phyloP scores from a whole-genome alignment of 331 rosid species.

The Telfairia occidentalis region DNA sequence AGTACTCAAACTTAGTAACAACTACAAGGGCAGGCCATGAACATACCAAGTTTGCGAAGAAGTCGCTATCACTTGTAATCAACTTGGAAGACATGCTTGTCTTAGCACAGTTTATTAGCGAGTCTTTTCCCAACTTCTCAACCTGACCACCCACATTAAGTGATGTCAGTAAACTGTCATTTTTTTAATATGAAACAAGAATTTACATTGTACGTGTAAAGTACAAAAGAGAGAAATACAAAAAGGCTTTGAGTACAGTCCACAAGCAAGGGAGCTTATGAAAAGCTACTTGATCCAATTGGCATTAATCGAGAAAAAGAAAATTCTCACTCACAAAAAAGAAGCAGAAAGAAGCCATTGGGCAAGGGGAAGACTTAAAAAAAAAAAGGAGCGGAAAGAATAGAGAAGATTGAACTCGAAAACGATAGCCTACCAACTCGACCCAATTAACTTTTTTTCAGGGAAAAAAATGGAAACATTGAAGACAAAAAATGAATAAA shows the following conservation, averaged over 20 bases:
- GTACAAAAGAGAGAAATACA: neutral
- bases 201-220: neutral
- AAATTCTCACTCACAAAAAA: neutral
- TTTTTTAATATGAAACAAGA: neutral
- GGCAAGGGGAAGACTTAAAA: too few relatives aligned
- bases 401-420: neutral
- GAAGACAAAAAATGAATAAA: neutral
- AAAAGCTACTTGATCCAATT: neutral
- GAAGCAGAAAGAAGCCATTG: too few relatives aligned
- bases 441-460: neutral
- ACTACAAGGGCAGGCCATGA: neutral
- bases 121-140: slow-evolving; percentile 88
- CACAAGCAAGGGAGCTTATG: neutral
- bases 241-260: neutral
- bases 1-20: neutral
- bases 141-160: slow-evolving; percentile 34
- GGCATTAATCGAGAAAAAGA: neutral
- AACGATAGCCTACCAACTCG: neutral
- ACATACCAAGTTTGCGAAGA: slow-evolving; percentile 84
- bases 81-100: slow-evolving; percentile 98
- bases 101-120: slow-evolving; percentile 87
- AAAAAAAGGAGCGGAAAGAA: neutral
- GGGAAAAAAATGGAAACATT: neutral
- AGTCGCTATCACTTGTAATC: slow-evolving; percentile 84
- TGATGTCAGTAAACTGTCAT: neutral